A percentile compares a stretch with the other conserved stretches of the same genome.
Evolutionary conservation across 108 stramenopile species (phyloP).

Genomic region (Aurantiochytrium sp.): DNA sequence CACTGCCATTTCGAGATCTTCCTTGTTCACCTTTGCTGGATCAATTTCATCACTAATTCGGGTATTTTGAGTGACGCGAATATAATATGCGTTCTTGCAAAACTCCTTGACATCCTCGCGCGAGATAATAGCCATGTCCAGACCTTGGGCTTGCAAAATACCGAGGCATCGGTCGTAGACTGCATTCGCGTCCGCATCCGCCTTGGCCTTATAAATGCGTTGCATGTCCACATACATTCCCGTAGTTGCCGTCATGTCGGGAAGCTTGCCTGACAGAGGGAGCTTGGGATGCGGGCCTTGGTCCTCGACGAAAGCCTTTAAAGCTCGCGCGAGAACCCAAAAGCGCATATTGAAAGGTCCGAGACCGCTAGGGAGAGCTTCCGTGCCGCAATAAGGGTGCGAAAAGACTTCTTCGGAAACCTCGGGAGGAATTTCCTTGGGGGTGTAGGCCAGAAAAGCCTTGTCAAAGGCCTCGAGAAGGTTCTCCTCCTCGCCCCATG

Average conservation of each 20-base stretch:
- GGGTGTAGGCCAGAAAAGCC: conserved; percentile 71
- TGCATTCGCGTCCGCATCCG: conserved; percentile 36
- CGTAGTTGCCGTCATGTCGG: conserved; percentile 85
- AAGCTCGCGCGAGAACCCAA: conserved; percentile 22
- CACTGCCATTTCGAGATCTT: neutral
- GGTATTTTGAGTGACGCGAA: neutral
- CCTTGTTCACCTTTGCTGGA: neutral
- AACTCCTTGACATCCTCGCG: neutral
- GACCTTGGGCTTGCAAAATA: neutral
- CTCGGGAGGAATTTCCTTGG: conserved; percentile 41
- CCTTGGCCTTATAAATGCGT: conserved; percentile 60
- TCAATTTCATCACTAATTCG: neutral
- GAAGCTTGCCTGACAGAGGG: conserved; percentile 74
- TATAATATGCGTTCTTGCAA: neutral
- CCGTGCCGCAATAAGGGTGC: neutral
- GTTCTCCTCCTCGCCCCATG: conserved; percentile 61
- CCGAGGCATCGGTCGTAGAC: neutral
- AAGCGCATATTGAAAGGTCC: neutral
- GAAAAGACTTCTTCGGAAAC: conserved; percentile 38
- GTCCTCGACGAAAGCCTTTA: neutral
- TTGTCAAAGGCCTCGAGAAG: conserved; percentile 70
- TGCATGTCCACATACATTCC: conserved; percentile 69
- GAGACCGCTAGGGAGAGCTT: neutral
- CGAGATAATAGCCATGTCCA: neutral
- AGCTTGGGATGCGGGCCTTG: neutral